Evolutionary conservation across 352 stramenopile genomes (phyloP), one percentile per base, ranked within the genome.

Genomic region (Elongisporangium anandrum): DNA sequence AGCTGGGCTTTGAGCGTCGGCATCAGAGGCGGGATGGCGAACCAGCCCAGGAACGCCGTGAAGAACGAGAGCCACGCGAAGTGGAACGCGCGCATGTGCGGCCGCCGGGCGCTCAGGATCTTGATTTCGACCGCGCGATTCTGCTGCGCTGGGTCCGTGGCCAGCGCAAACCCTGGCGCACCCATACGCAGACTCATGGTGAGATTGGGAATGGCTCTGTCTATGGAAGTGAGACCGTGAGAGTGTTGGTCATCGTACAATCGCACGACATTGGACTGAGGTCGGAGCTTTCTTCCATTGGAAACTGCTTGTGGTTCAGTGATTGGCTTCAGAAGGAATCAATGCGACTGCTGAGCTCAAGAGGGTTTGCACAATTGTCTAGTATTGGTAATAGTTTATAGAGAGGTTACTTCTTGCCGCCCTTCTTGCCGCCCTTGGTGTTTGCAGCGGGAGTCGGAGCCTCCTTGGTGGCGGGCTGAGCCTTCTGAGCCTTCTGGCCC

Each of bases 21-120:
- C 21, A 98, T 75, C 26, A 98, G 79, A 19, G 92, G 90, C 16
- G 83, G 90, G 62, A 97, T 96, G 21, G 87, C 78, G 66, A 97
- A 98, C 90, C 92, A 98, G 47, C 93, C 88, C 54, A 97, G 89
- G 79, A 98, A 98, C 26, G 91, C 90, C 41, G 92, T 84, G 72
- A 98, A 97, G 71, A 97, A 97, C 20, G 73, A 90, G 3, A 96
- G 60, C 91, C 91, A 97, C 22, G 88, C 69, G 64, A 75, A 88
- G 74, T 97, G 91, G 66, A 98, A 97, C 8, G 89, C 85, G 52
- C 93, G 85, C 89, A 97, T 98, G 70, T 98, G 92, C 0, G 91
- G 94, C 15, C 88, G 69, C 45, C 69, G 67, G 51, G 90, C 85
- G 58, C 64, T 91, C 29, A 77, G 72, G 2, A 95, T 67, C 49